phyloP scores from a whole-genome alignment of 768 basidiomycete genomes.

The Cyathus striatus region DNA sequence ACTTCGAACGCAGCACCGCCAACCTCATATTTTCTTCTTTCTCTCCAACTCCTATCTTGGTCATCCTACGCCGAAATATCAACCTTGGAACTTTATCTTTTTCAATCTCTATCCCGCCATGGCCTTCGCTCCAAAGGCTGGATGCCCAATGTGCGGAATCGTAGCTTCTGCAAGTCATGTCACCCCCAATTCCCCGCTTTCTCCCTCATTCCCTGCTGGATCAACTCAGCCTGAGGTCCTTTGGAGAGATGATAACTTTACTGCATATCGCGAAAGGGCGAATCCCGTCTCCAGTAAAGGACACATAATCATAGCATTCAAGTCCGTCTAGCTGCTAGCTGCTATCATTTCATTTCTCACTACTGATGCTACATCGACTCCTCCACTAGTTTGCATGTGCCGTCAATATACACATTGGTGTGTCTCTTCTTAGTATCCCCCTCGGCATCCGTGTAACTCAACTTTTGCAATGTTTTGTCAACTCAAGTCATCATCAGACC shows the following conservation, averaged over 20 bases:
- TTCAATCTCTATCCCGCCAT: constrained; percentile 21
- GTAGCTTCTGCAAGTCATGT: constrained; percentile 49
- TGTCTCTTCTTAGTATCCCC: constrained; percentile 17
- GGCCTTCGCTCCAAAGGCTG: constrained; percentile 57
- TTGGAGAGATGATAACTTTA: constrained; percentile 76
- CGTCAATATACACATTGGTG: constrained; percentile 71
- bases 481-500: constrained; percentile 64
- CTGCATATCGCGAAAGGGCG: constrained; percentile 63
- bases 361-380: constrained; percentile 8
- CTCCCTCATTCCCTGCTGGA: constrained; percentile 39
- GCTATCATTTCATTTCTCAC: constrained; percentile 2
- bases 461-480: neutral
- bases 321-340: no score
- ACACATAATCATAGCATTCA: constrained; percentile 72
- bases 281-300: constrained; percentile 71
- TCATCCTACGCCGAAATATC: no score
- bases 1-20: neutral
- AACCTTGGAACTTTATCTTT: no score
- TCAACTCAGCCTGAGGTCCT: constrained; percentile 56
- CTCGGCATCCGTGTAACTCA: neutral
- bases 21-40: no score
- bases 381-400: constrained; percentile 60
- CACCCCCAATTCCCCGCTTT: constrained; percentile 37
- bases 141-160: constrained; percentile 76
- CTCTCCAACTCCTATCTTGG: no score